These are phyloP conservation scores for Alternaria sp. DNA, from an alignment of 2,329 filamentous ascomycete species.

Conservation along the genomic window DNA sequence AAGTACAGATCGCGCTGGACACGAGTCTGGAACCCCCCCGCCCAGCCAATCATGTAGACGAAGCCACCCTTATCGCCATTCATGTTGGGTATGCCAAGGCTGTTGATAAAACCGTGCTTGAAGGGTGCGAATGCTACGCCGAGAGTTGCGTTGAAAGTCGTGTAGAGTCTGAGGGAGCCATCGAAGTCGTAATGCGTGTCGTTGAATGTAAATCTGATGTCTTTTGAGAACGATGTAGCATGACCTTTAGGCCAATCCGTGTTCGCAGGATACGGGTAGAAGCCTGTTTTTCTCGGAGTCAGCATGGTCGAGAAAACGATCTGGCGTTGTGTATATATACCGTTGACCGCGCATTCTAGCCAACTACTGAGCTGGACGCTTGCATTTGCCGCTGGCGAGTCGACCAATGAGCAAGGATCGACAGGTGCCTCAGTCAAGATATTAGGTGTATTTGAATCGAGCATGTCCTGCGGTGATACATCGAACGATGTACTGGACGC, in stretches of 20 bases:
- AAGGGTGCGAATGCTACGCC: slow-evolving; percentile 38
- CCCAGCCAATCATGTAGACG: slow-evolving; percentile 46
- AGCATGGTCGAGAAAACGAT: neutral
- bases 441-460: slow-evolving; percentile 1
- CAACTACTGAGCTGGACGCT: slow-evolving; percentile 41
- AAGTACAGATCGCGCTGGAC: slow-evolving; percentile 37
- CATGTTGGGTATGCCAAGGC: slow-evolving; percentile 38
- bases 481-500: slow-evolving; percentile 8
- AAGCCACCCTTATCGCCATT: slow-evolving; percentile 45
- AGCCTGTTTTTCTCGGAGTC: slow-evolving; percentile 21
- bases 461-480: slow-evolving; percentile 10
- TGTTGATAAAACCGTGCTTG: slow-evolving; percentile 40
- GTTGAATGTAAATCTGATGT: slow-evolving; percentile 45
- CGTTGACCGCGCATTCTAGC: slow-evolving; percentile 44
- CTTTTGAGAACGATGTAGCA: slow-evolving; percentile 33
- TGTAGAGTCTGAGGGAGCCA: slow-evolving; percentile 37
- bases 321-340: slow-evolving; percentile 13
- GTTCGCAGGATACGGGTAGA: slow-evolving; percentile 46
- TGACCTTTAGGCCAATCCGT: slow-evolving; percentile 38
- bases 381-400: slow-evolving; percentile 33
- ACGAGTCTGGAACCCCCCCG: slow-evolving; percentile 35
- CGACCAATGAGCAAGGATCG: slow-evolving; percentile 36
- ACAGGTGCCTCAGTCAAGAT: slow-evolving; percentile 1
- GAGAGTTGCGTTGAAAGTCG: slow-evolving; percentile 39
- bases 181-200: slow-evolving; percentile 43